Conservation (phyloP, 106 monocot genomes). For the Dioscorea alata region DNA sequence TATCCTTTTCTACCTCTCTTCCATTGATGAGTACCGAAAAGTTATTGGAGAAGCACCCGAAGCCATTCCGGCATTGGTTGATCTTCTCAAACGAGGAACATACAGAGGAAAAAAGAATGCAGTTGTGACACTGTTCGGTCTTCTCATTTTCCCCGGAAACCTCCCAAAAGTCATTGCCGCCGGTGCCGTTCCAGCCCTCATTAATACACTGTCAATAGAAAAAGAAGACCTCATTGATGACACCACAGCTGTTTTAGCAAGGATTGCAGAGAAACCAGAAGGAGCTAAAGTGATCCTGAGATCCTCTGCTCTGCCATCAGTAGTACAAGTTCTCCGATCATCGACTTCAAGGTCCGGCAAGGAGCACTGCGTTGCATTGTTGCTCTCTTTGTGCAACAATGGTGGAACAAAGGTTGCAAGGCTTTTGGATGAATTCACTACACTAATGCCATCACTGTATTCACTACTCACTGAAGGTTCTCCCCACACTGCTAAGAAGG, state of each 20-base stretch:
- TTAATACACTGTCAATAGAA: slow-evolving; percentile 30
- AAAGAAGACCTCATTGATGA: slow-evolving; percentile 52
- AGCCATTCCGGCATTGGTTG: slow-evolving; percentile 54
- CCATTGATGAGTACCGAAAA: slow-evolving; percentile 39
- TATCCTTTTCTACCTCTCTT: slow-evolving; percentile 67
- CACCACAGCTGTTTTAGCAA: slow-evolving; percentile 43
- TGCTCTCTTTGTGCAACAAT: slow-evolving; percentile 46
- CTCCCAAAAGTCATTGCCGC: slow-evolving; percentile 35
- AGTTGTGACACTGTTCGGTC: slow-evolving; percentile 35
- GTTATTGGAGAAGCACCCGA: slow-evolving; percentile 47
- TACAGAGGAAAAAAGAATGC: slow-evolving; percentile 68
- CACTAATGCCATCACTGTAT: slow-evolving; percentile 55
- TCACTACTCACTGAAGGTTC: slow-evolving; percentile 37
- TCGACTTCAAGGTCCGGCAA: slow-evolving; percentile 33
- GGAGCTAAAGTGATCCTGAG: slow-evolving; percentile 38
- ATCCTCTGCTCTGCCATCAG: slow-evolving; percentile 9
- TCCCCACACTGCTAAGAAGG: slow-evolving; percentile 53
- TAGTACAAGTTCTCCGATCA: slow-evolving; percentile 36
- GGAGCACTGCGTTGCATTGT: slow-evolving; percentile 47
- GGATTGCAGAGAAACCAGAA: slow-evolving; percentile 42
- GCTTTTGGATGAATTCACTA: slow-evolving; percentile 32
- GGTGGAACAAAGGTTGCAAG: slow-evolving; percentile 33
- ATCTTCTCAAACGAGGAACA: slow-evolving; percentile 37
- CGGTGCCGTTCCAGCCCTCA: slow-evolving; percentile 25
- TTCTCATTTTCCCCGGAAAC: slow-evolving; percentile 42